These are phyloP conservation scores for Daldinia caldariorum DNA, from an alignment of 495 filamentous ascomycete species.

Conservation along the genomic window DNA sequence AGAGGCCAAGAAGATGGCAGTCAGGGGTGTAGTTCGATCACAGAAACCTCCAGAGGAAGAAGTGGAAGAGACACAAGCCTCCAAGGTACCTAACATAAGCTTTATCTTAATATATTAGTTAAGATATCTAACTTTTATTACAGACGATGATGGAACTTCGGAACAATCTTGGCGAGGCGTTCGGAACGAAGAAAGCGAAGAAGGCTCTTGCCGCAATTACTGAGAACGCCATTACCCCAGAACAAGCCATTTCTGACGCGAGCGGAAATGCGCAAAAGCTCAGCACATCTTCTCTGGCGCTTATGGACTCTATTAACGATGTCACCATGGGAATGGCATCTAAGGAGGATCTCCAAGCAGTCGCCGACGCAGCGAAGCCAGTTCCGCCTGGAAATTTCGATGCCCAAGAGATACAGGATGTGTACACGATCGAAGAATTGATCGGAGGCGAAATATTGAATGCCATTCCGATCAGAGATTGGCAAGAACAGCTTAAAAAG, in stretches of 20 bases:
- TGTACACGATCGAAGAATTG: slow-evolving; percentile 77
- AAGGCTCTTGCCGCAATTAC: slow-evolving; percentile 81
- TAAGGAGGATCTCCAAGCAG: slow-evolving; percentile 69
- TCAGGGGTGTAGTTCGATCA: slow-evolving; percentile 71
- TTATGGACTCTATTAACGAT: slow-evolving; percentile 70
- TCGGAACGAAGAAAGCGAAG: slow-evolving; percentile 93
- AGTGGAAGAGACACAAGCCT: slow-evolving; percentile 48
- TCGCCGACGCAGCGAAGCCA: slow-evolving; percentile 76
- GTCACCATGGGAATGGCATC: slow-evolving; percentile 67
- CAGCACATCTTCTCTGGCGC: slow-evolving; percentile 66
- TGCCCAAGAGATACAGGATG: slow-evolving; percentile 77
- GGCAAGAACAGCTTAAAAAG: slow-evolving; percentile 72
- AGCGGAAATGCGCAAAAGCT: slow-evolving; percentile 60
- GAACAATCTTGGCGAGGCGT: slow-evolving; percentile 81
- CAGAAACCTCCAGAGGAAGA: slow-evolving; percentile 56
- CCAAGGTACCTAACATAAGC: slow-evolving; percentile 54
- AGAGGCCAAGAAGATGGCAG: slow-evolving; percentile 76
- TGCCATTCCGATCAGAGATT: slow-evolving; percentile 74
- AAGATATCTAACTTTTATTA: slow-evolving; percentile 41
- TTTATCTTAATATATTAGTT: neutral
- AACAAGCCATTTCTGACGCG: slow-evolving; percentile 46
- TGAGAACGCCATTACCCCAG: slow-evolving; percentile 75
- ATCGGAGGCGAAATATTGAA: slow-evolving; percentile 69
- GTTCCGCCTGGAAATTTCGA: slow-evolving; percentile 78
- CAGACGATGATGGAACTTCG: slow-evolving; percentile 68